Conservation (phyloP, 495 filamentous ascomycete genomes). For the Podospora fimiseda region DNA sequence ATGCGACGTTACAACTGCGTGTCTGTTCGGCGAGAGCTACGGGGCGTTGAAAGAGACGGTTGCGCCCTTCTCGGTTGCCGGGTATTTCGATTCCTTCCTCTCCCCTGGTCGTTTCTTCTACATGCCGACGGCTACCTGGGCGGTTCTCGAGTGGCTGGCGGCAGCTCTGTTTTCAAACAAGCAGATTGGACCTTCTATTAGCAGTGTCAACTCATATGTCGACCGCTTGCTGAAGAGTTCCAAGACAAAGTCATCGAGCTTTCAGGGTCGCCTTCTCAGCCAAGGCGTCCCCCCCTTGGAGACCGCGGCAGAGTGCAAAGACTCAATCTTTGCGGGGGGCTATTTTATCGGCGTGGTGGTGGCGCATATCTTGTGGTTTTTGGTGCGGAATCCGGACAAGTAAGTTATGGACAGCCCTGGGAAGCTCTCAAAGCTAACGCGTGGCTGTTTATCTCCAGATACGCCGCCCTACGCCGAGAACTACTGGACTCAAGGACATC, state of each 20-base stretch:
- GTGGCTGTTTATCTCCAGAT: conserved; percentile 2
- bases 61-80: neutral
- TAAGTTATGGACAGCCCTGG: neutral
- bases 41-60: conserved; percentile 4
- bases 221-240: conserved; percentile 3
- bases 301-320: conserved; percentile 5
- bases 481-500: neutral
- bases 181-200: neutral
- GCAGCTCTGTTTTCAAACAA: neutral
- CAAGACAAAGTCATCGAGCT: conserved; percentile 1
- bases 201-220: neutral
- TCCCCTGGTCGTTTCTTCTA: conserved; percentile 2
- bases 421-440: neutral
- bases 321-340: conserved; percentile 2
- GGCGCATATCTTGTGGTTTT: neutral
- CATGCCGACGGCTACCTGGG: neutral
- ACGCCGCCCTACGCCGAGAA: conserved; percentile 3
- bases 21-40: conserved; percentile 1
- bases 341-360: conserved; percentile 3
- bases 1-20: neutral
- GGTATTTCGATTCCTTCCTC: conserved; percentile 1
- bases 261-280: conserved; percentile 4
- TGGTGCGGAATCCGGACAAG: conserved; percentile 1
- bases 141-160: conserved; percentile 1
- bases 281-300: conserved; percentile 1